Evolutionary conservation across 2,329 filamentous ascomycete genomes (phyloP), one percentile per base, ranked within the genome.

Genomic region (Coniella vitis): DNA sequence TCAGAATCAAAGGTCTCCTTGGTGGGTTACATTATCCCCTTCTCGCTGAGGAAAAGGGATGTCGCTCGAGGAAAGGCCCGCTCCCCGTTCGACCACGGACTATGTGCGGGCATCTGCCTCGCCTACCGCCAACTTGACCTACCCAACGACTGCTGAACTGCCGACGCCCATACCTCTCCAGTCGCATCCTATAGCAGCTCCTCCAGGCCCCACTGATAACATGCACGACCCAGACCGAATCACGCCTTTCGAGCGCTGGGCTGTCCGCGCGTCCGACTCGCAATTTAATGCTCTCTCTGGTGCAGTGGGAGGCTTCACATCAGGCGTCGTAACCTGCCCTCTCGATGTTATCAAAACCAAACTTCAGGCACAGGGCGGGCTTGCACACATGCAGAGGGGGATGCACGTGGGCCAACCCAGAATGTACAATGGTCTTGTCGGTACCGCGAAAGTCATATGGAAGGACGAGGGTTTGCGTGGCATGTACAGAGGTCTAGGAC

Each of bases 301-400:
- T 48, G 91, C 90, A 42, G 76, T 88, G 50, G 91, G 90, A 44
- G 93, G 93, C 43, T 88, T 97, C 61, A 90, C 89, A 19, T 95
- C 90, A 7, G 93, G 93, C 44, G 80, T 98, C 48, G 87, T 96
- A 56, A 97, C 91, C 46, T 98, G 93, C 65, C 93, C 93, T 37
- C 83, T 98, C 58, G 93, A 98, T 73, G 93, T 98, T 54, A 97
- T 98, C 69, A 98, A 98, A 73, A 98, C 93, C 38, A 97, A 96
- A 68, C 71, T 98, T 53, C 93, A 98, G 66, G 91, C 90, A 14
- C 93, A 97, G 65, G 91, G 91, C 55, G 87, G 89, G 17, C 94
- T 95, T 66, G 58, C 66, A 57, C 76, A 70, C 56, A 67, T 66
- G 62, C 75, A 70, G 58, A 70, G 71, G 55, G 73, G 67, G 52